Evolutionary conservation across 345 rosid genomes (phyloP).

Genomic region (Viola odorata): DNA sequence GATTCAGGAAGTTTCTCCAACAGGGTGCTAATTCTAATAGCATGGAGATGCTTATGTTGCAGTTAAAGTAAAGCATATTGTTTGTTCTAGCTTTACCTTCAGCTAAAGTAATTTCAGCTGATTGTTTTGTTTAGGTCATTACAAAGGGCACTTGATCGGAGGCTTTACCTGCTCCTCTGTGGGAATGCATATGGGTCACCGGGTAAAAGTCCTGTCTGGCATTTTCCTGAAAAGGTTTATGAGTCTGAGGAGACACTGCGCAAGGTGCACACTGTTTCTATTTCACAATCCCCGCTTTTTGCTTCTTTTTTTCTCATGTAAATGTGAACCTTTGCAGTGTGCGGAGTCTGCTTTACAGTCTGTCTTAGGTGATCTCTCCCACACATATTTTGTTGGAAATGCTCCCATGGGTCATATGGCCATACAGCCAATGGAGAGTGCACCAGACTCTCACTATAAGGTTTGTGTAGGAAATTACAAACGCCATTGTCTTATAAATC

Average conservation of each 20-base stretch:
- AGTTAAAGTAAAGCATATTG: no score
- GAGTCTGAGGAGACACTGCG: slow-evolving; percentile 89
- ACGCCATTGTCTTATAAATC: neutral
- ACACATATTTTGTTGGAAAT: slow-evolving; percentile 90
- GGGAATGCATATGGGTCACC: slow-evolving; percentile 58
- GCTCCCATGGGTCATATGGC: slow-evolving; percentile 94
- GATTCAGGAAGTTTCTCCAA: no score
- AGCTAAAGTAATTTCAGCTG: no score
- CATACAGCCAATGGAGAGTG: slow-evolving; percentile 37
- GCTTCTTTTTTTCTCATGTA: neutral
- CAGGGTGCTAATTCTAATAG: no score
- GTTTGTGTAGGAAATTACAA: slow-evolving; percentile 25
- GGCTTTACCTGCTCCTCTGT: slow-evolving; percentile 73
- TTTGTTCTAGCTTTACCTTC: neutral
- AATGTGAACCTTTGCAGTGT: slow-evolving; percentile 45
- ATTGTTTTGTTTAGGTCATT: slow-evolving; percentile 39
- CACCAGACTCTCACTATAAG: slow-evolving; percentile 47
- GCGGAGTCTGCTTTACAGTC: slow-evolving; percentile 83
- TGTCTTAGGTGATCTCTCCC: slow-evolving; percentile 72
- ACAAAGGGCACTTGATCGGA: slow-evolving; percentile 81
- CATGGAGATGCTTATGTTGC: no score
- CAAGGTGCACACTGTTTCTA: slow-evolving; percentile 33
- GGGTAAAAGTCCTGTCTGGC: slow-evolving; percentile 67
- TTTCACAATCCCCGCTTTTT: neutral
- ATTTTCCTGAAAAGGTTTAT: slow-evolving; percentile 83